Evolutionary conservation across 805 yeast species (phyloP), one percentile per base, ranked within the genome.

Genomic region (Cyberlindnera euphorbiae): DNA sequence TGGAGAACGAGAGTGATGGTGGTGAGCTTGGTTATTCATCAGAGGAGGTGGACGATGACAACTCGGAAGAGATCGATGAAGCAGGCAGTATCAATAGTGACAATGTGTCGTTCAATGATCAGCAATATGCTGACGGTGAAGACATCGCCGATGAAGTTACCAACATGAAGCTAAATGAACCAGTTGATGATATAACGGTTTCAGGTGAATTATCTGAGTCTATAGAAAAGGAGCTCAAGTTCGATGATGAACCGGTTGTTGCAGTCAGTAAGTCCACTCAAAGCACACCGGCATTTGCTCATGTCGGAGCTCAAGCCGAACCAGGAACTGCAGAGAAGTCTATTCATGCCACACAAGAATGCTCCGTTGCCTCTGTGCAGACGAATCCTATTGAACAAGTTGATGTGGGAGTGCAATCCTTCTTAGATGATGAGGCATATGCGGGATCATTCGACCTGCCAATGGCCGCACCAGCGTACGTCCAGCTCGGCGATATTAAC

Each of bases 341-440:
- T 2, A 26, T 35, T 5, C 34, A 38, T 12, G 47, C 41, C 4
- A 16, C 18, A 8, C 19, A 33, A 2, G 22, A 26, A 12, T 13
- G 11, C 13, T 16, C 25, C 23, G 39, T 33, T 1, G 15, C 28
- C 10, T 26, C 28, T 2, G 14, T 44, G 2, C 54, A 52, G 38
- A 49, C 55, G 2, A 53, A 48, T 3, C 32, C 39, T 3, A 24
- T 38, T 8, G 28, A 27, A 8, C 17, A 13, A 6, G 22, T 23
- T 11, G 28, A 40, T 5, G 25, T 51, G 13, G 35, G 26, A 2
- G 12, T 35, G 5, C 34, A 46, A 17, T 30, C 63, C 1, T 63
- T 64, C 44, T 63, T 58, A 25, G 37, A 52, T 27, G 68, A 64
- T 30, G 63, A 62, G 32, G 42, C 40, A 6, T 55, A 59, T 33